Conservation (phyloP, 169 alveolate genomes). For the Plasmodium billcollinsi region DNA sequence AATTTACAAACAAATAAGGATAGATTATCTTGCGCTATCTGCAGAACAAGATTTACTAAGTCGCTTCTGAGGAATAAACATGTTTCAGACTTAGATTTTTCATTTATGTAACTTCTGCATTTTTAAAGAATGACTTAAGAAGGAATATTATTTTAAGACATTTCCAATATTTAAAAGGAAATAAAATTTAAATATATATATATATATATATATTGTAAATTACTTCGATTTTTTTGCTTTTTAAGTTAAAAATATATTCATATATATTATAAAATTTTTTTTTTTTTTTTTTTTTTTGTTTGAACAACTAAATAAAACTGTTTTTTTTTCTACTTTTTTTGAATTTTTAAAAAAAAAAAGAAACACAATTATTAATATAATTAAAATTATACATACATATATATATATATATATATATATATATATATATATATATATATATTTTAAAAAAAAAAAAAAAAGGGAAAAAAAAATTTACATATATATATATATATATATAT, state of each 20-base stretch:
- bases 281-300: neutral
- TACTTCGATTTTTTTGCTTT: no score
- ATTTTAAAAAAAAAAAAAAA: neutral
- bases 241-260: neutral
- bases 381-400: conserved; percentile 16
- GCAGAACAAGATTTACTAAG: conserved; percentile 76
- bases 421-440: no score
- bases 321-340: neutral
- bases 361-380: neutral
- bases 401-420: conserved; percentile 16
- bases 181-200: neutral
- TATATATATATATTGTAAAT: neutral
- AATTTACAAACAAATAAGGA: conserved; percentile 80
- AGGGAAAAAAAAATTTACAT: conserved; percentile 1
- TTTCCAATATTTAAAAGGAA: no score
- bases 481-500: conserved; percentile 22
- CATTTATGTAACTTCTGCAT: conserved; percentile 3
- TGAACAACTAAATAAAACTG: neutral
- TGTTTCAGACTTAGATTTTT: conserved; percentile 66
- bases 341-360: neutral
- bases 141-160: no score
- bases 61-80: conserved; percentile 43
- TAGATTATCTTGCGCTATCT: conserved; percentile 76
- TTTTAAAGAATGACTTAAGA: no score
- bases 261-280: neutral